These are phyloP conservation scores for Penicillium roqueforti DNA, from an alignment of 495 filamentous ascomycete genomes.

Conservation along the genomic window DNA sequence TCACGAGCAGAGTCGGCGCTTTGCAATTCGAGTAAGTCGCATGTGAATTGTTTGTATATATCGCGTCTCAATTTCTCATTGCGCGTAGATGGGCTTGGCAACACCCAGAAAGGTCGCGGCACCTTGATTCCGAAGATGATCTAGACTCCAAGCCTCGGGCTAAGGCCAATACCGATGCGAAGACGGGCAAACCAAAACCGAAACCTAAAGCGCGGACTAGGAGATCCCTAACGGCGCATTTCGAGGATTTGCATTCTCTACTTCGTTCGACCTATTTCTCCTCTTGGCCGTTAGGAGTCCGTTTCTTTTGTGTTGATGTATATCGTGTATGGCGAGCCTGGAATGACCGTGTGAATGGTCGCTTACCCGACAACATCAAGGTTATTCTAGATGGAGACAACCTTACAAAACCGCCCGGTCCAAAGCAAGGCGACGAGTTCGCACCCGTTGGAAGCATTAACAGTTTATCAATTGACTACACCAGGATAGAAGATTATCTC, in stretches of 20 bases:
- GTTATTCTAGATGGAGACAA: conserved; percentile 54
- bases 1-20: conserved; percentile 79
- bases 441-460: conserved; percentile 36
- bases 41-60: conserved; percentile 3
- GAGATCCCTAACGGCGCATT: conserved; percentile 54
- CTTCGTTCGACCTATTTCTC: conserved; percentile 72
- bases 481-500: conserved; percentile 59
- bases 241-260: conserved; percentile 75
- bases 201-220: conserved; percentile 44
- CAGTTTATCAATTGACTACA: conserved; percentile 63
- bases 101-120: conserved; percentile 69
- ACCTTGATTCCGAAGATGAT: conserved; percentile 52
- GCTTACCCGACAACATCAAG: conserved; percentile 46
- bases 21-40: conserved; percentile 88
- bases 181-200: conserved; percentile 24
- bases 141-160: conserved; percentile 40
- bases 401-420: not conserved
- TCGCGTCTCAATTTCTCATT: conserved; percentile 7
- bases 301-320: conserved; percentile 73
- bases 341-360: conserved; percentile 45
- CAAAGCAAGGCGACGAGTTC: conserved; percentile 2
- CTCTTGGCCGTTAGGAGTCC: conserved; percentile 74
- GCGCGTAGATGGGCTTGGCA: conserved; percentile 82
- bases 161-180: conserved; percentile 7
- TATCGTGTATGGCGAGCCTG: conserved; percentile 62